Conservation (phyloP, 371 early-diverging fungal species). For the Fennellomyces sp. region DNA sequence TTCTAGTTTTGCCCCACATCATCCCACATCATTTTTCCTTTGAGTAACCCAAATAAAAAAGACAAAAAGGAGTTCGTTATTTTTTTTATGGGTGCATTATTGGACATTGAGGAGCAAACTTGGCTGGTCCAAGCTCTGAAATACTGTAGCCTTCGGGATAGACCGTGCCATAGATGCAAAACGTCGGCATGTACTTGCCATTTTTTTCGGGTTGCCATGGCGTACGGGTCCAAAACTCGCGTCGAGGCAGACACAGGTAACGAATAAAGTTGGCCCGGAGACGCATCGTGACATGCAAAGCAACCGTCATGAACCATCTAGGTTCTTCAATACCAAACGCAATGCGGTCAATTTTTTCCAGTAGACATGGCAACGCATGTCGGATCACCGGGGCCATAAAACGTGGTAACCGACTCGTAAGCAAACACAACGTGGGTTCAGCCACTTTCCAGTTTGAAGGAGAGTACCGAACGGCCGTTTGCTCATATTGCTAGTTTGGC, state of each 20-base stretch:
- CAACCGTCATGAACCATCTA: slow-evolving; percentile 6
- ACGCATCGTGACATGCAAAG: slow-evolving; percentile 13
- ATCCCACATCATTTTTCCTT: not conserved
- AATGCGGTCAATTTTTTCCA: slow-evolving; percentile 21
- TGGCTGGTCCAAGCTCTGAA: slow-evolving; percentile 40
- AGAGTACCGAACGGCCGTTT: slow-evolving; percentile 16
- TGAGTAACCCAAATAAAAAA: not conserved
- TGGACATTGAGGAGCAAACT: slow-evolving; percentile 25
- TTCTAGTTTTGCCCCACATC: not conserved
- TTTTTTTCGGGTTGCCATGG: slow-evolving; percentile 27
- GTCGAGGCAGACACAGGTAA: slow-evolving; percentile 34
- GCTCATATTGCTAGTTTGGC: slow-evolving; percentile 34
- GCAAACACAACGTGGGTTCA: slow-evolving; percentile 23
- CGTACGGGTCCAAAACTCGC: slow-evolving; percentile 24
- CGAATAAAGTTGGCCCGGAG: slow-evolving; percentile 32
- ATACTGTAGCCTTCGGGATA: slow-evolving; percentile 39
- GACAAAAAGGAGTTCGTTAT: not conserved
- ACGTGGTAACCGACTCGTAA: slow-evolving; percentile 23
- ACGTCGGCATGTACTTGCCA: slow-evolving; percentile 31
- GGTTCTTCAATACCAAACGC: slow-evolving; percentile 34
- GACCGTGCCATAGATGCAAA: slow-evolving; percentile 24
- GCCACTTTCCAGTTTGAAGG: slow-evolving; percentile 31
- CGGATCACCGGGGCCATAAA: slow-evolving; percentile 26
- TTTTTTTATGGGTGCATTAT: not conserved
- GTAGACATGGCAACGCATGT: slow-evolving; percentile 16